phyloP scores from a whole-genome alignment of 768 basidiomycete genomes.

The Trametes elegans region DNA sequence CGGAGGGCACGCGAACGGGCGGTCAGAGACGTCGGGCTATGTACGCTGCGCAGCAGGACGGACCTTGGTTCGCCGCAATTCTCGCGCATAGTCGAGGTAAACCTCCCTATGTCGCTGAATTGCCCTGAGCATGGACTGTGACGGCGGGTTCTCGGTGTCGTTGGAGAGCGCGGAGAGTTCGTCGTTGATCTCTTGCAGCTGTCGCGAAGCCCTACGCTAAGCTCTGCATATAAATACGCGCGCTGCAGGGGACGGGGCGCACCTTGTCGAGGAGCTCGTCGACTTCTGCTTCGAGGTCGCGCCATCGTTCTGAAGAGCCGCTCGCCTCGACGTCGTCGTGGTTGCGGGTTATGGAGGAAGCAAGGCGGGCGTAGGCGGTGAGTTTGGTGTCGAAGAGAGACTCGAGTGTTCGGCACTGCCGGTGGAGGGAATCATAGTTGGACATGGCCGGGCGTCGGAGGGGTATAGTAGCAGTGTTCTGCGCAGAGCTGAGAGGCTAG shows the following conservation, averaged over 20 bases:
- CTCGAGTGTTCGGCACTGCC: conserved; percentile 92
- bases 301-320: conserved; percentile 71
- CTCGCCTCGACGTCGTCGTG: conserved; percentile 66
- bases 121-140: conserved; percentile 82
- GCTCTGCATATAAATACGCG: conserved; percentile 6
- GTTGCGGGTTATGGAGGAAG: conserved; percentile 56
- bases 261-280: conserved; percentile 88
- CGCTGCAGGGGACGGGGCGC: conserved; percentile 18
- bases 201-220: conserved; percentile 23
- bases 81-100: conserved; percentile 81
- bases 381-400: conserved; percentile 90
- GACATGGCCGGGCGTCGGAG: conserved; percentile 61
- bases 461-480: background rate
- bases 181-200: conserved; percentile 89
- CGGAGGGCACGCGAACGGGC: background rate
- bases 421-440: conserved; percentile 83
- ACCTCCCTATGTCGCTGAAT: conserved; percentile 91
- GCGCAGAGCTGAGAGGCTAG: background rate
- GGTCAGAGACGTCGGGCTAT: background rate
- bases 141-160: conserved; percentile 65
- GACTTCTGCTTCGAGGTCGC: conserved; percentile 81
- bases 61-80: conserved; percentile 86
- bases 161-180: conserved; percentile 67
- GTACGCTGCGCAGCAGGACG: background rate
- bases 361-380: conserved; percentile 86